A percentile compares a stretch with the other conserved stretches of the same genome.
phyloP scores from a whole-genome alignment of 441 rosid genomes.

The Gossypium lobatum region DNA sequence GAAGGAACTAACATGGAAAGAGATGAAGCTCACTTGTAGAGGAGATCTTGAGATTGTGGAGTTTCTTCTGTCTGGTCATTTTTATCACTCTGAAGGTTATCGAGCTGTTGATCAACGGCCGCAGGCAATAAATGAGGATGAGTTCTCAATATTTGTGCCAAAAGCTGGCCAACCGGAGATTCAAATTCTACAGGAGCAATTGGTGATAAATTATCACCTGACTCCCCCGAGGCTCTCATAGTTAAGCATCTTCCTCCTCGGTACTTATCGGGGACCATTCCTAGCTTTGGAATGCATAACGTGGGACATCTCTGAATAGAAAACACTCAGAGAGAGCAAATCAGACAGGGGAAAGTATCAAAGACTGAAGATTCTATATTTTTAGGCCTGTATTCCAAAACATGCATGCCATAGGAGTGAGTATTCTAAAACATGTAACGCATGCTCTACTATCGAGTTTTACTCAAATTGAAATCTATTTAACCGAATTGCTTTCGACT shows the following conservation, averaged over 20 bases:
- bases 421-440: not conserved
- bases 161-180: slow-evolving; percentile 79
- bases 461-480: not conserved
- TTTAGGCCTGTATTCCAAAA: not conserved
- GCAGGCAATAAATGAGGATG: slow-evolving; percentile 80
- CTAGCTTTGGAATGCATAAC: slow-evolving; percentile 44
- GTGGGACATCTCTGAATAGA: slow-evolving; percentile 48
- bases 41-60: slow-evolving; percentile 44
- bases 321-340: slow-evolving; percentile 16
- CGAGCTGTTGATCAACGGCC: slow-evolving; percentile 85
- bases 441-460: not conserved
- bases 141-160: slow-evolving; percentile 69
- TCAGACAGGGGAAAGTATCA: not conserved
- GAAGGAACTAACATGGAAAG: slow-evolving; percentile 1
- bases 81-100: slow-evolving; percentile 58
- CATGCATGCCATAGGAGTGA: not conserved
- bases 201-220: slow-evolving; percentile 35
- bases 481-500: not conserved
- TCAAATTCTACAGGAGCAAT: slow-evolving; percentile 71
- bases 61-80: slow-evolving; percentile 36
- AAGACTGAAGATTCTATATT: not conserved
- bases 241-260: slow-evolving; percentile 41
- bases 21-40: slow-evolving; percentile 54
- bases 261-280: slow-evolving; percentile 31
- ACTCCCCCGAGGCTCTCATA: slow-evolving; percentile 51